Percentiles rank a stretch among this genome's conserved stretches.
Evolutionary conservation across 345 rosid genomes (phyloP).

Genomic region (Salix caprea): DNA sequence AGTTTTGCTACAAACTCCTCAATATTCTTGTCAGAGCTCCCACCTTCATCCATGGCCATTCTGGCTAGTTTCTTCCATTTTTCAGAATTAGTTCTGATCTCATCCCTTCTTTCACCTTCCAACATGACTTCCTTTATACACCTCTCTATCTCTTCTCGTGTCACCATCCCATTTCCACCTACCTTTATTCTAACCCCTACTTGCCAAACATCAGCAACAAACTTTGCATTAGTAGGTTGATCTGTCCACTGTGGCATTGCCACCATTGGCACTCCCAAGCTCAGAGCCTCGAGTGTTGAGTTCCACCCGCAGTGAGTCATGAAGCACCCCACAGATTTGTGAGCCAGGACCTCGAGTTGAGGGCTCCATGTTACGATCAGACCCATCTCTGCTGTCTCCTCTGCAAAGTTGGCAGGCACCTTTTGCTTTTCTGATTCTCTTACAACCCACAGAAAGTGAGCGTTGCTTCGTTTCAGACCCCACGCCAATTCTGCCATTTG

Average conservation of each 20-base stretch:
- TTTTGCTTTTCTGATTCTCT: slow-evolving; percentile 46
- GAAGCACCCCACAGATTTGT: slow-evolving; percentile 50
- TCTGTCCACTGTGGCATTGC: slow-evolving; percentile 60
- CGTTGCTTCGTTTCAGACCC: slow-evolving; percentile 36
- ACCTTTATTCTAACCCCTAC: slow-evolving; percentile 52
- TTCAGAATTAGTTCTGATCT: slow-evolving; percentile 29
- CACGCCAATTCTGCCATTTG: slow-evolving; percentile 51
- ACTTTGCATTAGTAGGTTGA: slow-evolving; percentile 51
- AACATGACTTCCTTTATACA: slow-evolving; percentile 47
- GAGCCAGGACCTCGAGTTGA: slow-evolving; percentile 45
- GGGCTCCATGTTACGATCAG: slow-evolving; percentile 51
- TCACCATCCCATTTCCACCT: slow-evolving; percentile 44
- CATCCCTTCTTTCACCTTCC: slow-evolving; percentile 43
- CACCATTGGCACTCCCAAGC: slow-evolving; percentile 51
- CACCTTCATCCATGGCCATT: slow-evolving; percentile 45
- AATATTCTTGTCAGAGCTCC: slow-evolving; percentile 45
- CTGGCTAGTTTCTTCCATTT: slow-evolving; percentile 49
- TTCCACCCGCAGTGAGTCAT: slow-evolving; percentile 71
- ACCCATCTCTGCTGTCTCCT: slow-evolving; percentile 35
- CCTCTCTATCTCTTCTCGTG: slow-evolving; percentile 44
- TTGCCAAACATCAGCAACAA: slow-evolving; percentile 55
- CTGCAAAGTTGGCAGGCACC: slow-evolving; percentile 27
- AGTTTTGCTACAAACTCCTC: slow-evolving; percentile 32
- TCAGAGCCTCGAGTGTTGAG: slow-evolving; percentile 46
- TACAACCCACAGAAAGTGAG: slow-evolving; percentile 52